Conservation (phyloP, 345 rosid genomes). For the Citrus sinensis region DNA sequence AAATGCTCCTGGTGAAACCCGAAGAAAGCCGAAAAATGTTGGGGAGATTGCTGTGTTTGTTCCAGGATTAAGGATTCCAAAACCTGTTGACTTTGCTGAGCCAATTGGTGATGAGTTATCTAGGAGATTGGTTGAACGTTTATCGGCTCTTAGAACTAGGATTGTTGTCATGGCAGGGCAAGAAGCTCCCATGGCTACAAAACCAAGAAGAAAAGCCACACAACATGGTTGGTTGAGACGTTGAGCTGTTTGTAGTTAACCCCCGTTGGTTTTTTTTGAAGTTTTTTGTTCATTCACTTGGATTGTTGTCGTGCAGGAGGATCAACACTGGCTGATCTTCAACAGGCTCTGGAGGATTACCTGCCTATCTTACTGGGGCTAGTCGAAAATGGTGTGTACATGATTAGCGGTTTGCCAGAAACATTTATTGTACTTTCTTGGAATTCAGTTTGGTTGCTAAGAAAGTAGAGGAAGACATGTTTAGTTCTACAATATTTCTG, state of each 20-base stretch:
- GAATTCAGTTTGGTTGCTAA: neutral
- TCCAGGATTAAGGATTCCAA: constrained; percentile 69
- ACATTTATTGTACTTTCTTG: neutral
- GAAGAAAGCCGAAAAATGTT: constrained; percentile 48
- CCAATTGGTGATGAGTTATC: constrained; percentile 44
- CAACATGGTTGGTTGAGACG: constrained; percentile 46
- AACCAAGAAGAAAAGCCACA: constrained; percentile 61
- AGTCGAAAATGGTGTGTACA: constrained; percentile 45
- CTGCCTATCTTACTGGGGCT: constrained; percentile 58
- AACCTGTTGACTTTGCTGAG: constrained; percentile 51
- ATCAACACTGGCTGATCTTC: constrained; percentile 65
- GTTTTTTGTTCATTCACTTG: neutral
- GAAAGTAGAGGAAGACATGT: neutral
- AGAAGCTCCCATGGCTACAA: constrained; percentile 56
- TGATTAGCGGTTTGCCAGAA: neutral
- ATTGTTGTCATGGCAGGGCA: constrained; percentile 71
- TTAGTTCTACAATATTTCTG: no score
- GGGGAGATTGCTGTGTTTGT: constrained; percentile 60
- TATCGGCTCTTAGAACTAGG: constrained; percentile 61
- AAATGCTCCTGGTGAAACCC: constrained; percentile 35
- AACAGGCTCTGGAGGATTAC: constrained; percentile 69
- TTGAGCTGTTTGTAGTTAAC: neutral
- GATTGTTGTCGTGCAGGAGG: constrained; percentile 38
- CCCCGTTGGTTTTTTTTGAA: neutral
- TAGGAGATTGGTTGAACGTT: constrained; percentile 47